phyloP scores from a whole-genome alignment of 2,329 filamentous ascomycete genomes.

The Fusarium buxicola region DNA sequence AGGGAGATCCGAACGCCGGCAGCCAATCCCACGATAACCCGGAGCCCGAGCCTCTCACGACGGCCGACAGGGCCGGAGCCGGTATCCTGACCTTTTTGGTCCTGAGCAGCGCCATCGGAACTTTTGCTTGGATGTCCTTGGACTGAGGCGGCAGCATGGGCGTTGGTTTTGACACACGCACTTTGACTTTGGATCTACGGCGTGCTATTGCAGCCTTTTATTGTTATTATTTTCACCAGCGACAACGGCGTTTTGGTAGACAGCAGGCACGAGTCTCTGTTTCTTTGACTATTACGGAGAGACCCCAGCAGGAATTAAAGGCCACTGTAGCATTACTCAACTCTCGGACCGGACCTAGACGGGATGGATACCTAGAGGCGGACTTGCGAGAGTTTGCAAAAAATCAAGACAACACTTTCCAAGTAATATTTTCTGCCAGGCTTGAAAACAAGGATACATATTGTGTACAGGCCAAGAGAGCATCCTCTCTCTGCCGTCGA shows the following conservation, averaged over 20 bases:
- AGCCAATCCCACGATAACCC: conserved; percentile 48
- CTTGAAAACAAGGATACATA: too few species aligned
- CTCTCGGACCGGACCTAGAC: not conserved
- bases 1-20: conserved; percentile 57
- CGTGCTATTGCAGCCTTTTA: not conserved
- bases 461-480: too few species aligned
- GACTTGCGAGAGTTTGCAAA: not conserved
- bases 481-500: too few species aligned
- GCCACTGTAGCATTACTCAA: not conserved
- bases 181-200: not conserved
- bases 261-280: conserved; percentile 5
- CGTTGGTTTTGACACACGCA: conserved; percentile 11
- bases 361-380: conserved; percentile 3
- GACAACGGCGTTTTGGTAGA: conserved; percentile 13
- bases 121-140: conserved; percentile 65
- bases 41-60: conserved; percentile 52
- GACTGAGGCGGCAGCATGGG: conserved; percentile 34
- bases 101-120: conserved; percentile 54
- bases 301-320: not conserved
- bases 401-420: not conserved
- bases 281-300: not conserved
- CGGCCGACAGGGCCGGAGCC: conserved; percentile 61
- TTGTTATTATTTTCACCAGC: not conserved
- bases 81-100: conserved; percentile 61
- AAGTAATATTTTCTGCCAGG: not conserved